These are phyloP conservation scores for Colletotrichum simmondsii DNA, from an alignment of 2,329 filamentous ascomycete genomes.

Conservation along the genomic window DNA sequence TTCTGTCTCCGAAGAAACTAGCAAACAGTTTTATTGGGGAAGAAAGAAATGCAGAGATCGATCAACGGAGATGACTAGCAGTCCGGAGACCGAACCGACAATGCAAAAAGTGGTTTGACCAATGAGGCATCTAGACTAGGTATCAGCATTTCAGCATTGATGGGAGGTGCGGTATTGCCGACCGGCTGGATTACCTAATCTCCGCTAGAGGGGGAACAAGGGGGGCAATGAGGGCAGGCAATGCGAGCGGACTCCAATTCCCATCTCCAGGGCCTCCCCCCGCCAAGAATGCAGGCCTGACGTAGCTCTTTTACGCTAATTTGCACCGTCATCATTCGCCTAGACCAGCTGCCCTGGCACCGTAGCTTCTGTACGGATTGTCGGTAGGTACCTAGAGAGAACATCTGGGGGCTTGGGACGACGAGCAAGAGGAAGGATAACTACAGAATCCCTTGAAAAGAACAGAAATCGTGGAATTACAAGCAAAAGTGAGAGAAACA, in stretches of 20 bases:
- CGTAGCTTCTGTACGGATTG: not conserved
- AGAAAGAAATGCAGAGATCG: not conserved
- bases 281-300: constrained; percentile 18
- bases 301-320: constrained; percentile 18
- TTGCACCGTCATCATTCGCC: constrained; percentile 23
- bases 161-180: not conserved
- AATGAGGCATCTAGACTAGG: not conserved
- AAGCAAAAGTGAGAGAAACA: not conserved
- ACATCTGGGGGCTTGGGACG: not conserved
- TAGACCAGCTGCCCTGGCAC: not conserved
- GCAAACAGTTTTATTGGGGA: not conserved
- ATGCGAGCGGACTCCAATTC: not conserved
- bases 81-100: not conserved
- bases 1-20: no score
- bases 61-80: not conserved
- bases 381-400: no score
- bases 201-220: not conserved
- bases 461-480: not conserved
- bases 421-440: not conserved
- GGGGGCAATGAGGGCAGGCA: not conserved
- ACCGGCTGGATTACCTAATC: constrained; percentile 2
- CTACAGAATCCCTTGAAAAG: not conserved
- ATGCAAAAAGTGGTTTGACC: not conserved
- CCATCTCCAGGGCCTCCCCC: constrained; percentile 2
- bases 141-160: no score